Percentiles rank a stretch among this genome's conserved stretches.
Conservation (phyloP, 257 asterid genomes). For the Knoxia roxburghii region DNA sequence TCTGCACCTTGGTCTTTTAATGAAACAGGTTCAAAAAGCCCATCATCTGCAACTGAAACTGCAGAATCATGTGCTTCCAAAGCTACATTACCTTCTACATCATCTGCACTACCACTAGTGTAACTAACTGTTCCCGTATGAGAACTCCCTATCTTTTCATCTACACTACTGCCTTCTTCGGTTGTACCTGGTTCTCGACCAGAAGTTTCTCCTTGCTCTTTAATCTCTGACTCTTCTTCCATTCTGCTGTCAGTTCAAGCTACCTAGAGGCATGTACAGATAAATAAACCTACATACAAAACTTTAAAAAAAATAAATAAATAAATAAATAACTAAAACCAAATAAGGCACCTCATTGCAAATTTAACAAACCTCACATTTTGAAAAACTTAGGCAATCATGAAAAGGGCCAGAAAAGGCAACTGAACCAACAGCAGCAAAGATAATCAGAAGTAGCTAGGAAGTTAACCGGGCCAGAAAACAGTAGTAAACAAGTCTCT, state of each 20-base stretch:
- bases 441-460: background rate
- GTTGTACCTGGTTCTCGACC: conserved; percentile 24
- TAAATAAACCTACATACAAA: conserved; percentile 27
- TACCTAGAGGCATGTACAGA: conserved; percentile 14
- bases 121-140: conserved; percentile 20
- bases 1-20: conserved; percentile 58
- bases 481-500: background rate
- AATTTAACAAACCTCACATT: background rate
- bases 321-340: too few species aligned
- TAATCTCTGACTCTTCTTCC: conserved; percentile 61
- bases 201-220: conserved; percentile 28
- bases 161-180: conserved; percentile 29
- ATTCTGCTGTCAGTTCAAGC: conserved; percentile 25
- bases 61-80: conserved; percentile 40
- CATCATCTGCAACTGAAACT: conserved; percentile 43
- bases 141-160: conserved; percentile 28
- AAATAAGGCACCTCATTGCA: background rate
- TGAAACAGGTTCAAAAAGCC: conserved; percentile 61
- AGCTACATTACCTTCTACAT: conserved; percentile 30
- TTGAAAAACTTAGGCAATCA: background rate
- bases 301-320: background rate
- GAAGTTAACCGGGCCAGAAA: background rate
- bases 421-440: background rate
- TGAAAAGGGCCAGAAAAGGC: background rate
- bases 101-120: conserved; percentile 25